Evolutionary conservation across 83 land plant genomes (phyloP).

Genomic region (Diphasiastrum complanatum): DNA sequence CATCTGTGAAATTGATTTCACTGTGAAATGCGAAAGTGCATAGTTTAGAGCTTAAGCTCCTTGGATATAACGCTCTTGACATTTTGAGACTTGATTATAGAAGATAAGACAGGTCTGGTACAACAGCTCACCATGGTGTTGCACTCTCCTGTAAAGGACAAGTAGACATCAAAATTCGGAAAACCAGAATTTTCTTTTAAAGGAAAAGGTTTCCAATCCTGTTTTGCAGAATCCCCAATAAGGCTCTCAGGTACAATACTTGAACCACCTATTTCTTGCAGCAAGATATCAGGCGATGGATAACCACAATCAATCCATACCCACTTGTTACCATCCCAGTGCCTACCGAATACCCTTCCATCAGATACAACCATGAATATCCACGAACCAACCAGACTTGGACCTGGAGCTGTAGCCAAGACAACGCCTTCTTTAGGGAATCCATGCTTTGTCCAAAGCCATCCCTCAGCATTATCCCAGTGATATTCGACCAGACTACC

Average conservation of each 20-base stretch:
- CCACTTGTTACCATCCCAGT: constrained; percentile 40
- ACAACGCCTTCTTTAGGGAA: constrained; percentile 40
- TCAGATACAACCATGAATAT: constrained; percentile 59
- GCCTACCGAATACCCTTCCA: constrained; percentile 54
- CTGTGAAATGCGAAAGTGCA: neutral
- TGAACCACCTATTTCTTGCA: too few species aligned
- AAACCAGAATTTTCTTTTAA: neutral
- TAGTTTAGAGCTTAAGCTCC: too few species aligned
- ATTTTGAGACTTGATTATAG: too few species aligned
- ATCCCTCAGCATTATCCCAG: constrained; percentile 52
- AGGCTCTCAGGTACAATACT: constrained; percentile 8
- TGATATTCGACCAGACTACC: constrained; percentile 64
- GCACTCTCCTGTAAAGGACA: constrained; percentile 12
- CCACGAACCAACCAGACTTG: constrained; percentile 44
- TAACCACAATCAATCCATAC: constrained; percentile 49
- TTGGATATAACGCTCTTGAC: too few species aligned
- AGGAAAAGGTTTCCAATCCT: too few species aligned
- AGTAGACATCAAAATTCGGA: neutral
- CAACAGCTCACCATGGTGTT: constrained; percentile 5
- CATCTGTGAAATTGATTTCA: neutral
- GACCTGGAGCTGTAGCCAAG: constrained; percentile 61
- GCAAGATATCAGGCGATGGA: constrained; percentile 26
- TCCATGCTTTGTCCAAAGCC: constrained; percentile 77
- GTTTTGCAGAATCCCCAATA: too few species aligned
- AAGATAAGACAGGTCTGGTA: too few species aligned